These are phyloP conservation scores for Arthrobotrys musiformis DNA, from an alignment of 2,329 filamentous ascomycete species.

Conservation along the genomic window DNA sequence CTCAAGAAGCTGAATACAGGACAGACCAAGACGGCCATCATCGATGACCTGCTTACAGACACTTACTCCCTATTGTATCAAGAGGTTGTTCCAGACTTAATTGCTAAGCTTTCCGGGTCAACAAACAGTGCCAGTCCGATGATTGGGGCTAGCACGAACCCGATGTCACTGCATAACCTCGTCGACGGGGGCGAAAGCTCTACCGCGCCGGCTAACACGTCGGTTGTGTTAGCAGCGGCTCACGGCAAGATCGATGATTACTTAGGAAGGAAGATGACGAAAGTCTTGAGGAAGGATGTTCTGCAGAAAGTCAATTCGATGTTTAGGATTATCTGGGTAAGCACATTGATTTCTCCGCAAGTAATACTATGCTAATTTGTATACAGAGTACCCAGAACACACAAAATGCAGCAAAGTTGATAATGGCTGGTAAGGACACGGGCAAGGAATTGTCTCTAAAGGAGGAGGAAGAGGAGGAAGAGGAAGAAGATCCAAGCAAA, in stretches of 20 bases:
- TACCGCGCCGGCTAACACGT: conserved; percentile 37
- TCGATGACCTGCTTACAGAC: conserved; percentile 94
- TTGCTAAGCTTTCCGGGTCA: conserved; percentile 65
- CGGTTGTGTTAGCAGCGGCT: conserved; percentile 53
- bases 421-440: conserved; percentile 49
- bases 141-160: conserved; percentile 60
- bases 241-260: conserved; percentile 57
- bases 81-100: conserved; percentile 71
- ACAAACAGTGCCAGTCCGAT: conserved; percentile 62
- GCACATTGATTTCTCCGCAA: neutral
- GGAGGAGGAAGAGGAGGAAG: too few relatives aligned
- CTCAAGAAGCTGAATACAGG: conserved; percentile 83
- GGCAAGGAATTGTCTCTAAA: conserved; percentile 20
- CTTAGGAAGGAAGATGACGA: conserved; percentile 58
- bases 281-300: conserved; percentile 57
- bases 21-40: conserved; percentile 83
- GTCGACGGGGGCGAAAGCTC: conserved; percentile 52
- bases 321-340: conserved; percentile 53
- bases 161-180: conserved; percentile 59
- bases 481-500: neutral
- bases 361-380: neutral
- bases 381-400: conserved; percentile 35
- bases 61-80: conserved; percentile 82
- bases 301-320: conserved; percentile 57
- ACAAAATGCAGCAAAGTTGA: conserved; percentile 45